A percentile compares a stretch with the other conserved stretches of the same genome.
phyloP scores from a whole-genome alignment of 2,329 filamentous ascomycete genomes.

The Aspergillus tubingensis region DNA sequence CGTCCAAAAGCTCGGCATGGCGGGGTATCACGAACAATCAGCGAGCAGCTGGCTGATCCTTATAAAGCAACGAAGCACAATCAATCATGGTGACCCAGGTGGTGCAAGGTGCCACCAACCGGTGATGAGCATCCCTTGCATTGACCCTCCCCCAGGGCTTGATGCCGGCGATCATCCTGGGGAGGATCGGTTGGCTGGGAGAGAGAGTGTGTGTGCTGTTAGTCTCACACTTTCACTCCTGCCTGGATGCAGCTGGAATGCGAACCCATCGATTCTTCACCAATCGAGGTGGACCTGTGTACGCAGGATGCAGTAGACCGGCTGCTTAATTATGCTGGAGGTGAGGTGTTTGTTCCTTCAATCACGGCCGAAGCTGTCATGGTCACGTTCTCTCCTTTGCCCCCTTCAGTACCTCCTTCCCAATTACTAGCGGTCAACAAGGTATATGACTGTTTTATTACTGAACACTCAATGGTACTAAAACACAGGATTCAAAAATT shows the following conservation, averaged over 20 bases:
- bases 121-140: constrained; percentile 12
- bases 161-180: constrained; percentile 1
- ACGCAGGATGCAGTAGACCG: constrained; percentile 4
- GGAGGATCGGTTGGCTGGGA: not conserved
- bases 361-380: not conserved
- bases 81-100: not conserved
- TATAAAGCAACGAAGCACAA: not conserved
- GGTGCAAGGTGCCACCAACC: not conserved
- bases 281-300: not conserved
- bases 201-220: not conserved
- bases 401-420: not conserved
- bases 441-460: not conserved
- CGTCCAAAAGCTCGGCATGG: constrained; percentile 16
- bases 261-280: not conserved
- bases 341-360: constrained; percentile 1
- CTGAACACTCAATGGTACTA: not conserved
- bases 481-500: no score
- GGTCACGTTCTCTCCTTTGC: not conserved
- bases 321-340: constrained; percentile 4
- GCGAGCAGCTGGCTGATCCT: not conserved
- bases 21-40: constrained; percentile 13
- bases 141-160: not conserved
- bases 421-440: not conserved
- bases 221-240: not conserved
- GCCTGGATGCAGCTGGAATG: not conserved